Evolutionary conservation across 768 basidiomycete genomes (phyloP), one percentile per base, ranked within the genome.

Genomic region (Naematelia encephala): DNA sequence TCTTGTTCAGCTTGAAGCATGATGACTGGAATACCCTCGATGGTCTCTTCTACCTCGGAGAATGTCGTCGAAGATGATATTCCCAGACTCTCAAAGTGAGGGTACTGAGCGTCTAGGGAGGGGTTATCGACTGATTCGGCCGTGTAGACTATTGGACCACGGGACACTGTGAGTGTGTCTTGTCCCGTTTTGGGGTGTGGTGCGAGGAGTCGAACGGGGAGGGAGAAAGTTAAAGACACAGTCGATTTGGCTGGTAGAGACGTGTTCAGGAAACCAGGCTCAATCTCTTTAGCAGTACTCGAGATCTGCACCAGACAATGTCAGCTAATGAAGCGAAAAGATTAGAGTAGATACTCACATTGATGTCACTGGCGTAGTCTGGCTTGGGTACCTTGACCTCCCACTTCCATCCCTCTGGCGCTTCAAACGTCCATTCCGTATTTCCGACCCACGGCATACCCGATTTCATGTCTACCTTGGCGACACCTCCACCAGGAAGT

Each of bases 111-210:
- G 23, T 70, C 68, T 52, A 70, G 22, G 10, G 27, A 22, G 13
- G 44, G 39, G 47, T 70, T 70, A 45, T 70, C 68, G 44, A 60
- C 30, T 4, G 61, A 56, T 34, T 70, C 68, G 27, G 68, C 68
- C 0, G 58, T 56, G 54, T 67, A 70, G 13, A 70, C 56, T 51
- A 70, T 70, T 1, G 68, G 68, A n/a, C 68, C 68, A 5, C 68
- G 57, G 4, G 58, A 28, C 23, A 70, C 64, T 2, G 60, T 67
- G 16, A 70, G 25, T 16, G 63, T 67, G 43, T 67, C 68, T 26
- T 64, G 65, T 5, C 55, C 47, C 5, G 65, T 62, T 16, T 39
- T 13, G 4, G 66, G 60, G 47, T 67, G 65, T n/a, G 63, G 50
- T 3, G 57, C 46, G 2, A 70, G 51, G 3, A 70, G 52, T 34